A percentile compares a stretch with the other conserved stretches of the same genome.
These are phyloP conservation scores for Panicum virgatum DNA, from an alignment of 202 grass and related monocot genomes.

Conservation along the genomic window DNA sequence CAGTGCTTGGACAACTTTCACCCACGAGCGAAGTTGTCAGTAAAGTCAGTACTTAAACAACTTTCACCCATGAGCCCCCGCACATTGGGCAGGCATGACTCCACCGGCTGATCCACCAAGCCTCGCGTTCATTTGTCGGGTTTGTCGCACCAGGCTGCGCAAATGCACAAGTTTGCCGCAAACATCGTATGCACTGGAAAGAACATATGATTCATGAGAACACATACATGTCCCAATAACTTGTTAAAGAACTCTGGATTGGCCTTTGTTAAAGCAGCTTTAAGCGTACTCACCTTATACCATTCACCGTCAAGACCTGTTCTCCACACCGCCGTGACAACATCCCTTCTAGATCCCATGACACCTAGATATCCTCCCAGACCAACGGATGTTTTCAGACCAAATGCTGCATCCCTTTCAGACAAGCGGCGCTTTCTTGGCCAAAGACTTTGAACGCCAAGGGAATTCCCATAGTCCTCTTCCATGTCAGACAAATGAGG, in stretches of 20 bases:
- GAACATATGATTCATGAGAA: neutral
- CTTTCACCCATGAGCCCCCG: conserved; percentile 96
- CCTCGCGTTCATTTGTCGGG: conserved; percentile 72
- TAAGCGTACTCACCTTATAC: conserved; percentile 78
- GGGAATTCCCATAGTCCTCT: conserved; percentile 49
- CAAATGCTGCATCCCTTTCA: conserved; percentile 98
- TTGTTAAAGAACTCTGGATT: neutral
- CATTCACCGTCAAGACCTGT: conserved; percentile 90
- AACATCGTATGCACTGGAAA: conserved; percentile 87
- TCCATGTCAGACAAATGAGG: conserved; percentile 53
- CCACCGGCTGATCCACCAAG: conserved; percentile 97
- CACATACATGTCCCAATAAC: neutral
- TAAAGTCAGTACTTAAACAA: conserved; percentile 56
- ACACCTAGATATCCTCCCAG: conserved; percentile 93
- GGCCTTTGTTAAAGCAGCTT: neutral
- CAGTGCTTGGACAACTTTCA: too few species aligned
- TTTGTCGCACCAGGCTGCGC: conserved; percentile 52
- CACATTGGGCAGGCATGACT: conserved; percentile 91
- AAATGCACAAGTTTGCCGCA: conserved; percentile 96
- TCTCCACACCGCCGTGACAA: conserved; percentile 92
- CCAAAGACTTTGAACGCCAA: conserved; percentile 76
- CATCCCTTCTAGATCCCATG: conserved; percentile 97
- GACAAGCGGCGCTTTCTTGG: conserved; percentile 93
- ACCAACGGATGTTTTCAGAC: conserved; percentile 94
- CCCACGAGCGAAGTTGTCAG: too few species aligned